Conservation (phyloP, 2,329 filamentous ascomycete genomes). For the Fonsecaea nubica region DNA sequence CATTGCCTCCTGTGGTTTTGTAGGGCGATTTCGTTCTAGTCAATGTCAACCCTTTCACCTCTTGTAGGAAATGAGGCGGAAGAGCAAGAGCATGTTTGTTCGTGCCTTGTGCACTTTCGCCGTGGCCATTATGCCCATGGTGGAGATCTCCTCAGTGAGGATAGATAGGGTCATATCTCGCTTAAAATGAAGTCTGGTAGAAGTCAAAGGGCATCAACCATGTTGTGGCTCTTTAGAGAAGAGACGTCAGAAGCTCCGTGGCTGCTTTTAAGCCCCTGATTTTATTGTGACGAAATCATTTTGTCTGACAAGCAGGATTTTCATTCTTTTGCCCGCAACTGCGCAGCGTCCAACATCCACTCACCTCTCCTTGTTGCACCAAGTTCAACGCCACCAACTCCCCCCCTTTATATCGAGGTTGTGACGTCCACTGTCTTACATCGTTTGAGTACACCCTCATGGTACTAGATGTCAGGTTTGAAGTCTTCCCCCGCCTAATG, state of each 20-base stretch:
- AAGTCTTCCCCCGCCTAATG: no score
- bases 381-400: not conserved
- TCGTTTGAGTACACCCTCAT: no score
- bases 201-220: not conserved
- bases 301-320: not conserved
- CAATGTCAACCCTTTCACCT: no score
- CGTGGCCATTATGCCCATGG: not conserved
- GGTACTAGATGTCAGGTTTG: no score
- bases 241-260: not conserved
- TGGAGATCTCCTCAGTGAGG: not conserved
- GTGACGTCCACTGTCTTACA: no score
- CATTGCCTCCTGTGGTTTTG: no score
- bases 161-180: not conserved
- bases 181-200: not conserved
- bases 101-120: no score
- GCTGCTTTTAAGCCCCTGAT: not conserved
- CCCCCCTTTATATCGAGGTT: no score
- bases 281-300: not conserved
- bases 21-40: no score
- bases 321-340: not conserved
- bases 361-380: not conserved
- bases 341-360: not conserved
- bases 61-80: no score
- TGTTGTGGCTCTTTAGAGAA: not conserved
- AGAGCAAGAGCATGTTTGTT: no score